Base-by-base conservation (phyloP, 805 yeast genomes). In the Ogataea salicorniae region DNA sequence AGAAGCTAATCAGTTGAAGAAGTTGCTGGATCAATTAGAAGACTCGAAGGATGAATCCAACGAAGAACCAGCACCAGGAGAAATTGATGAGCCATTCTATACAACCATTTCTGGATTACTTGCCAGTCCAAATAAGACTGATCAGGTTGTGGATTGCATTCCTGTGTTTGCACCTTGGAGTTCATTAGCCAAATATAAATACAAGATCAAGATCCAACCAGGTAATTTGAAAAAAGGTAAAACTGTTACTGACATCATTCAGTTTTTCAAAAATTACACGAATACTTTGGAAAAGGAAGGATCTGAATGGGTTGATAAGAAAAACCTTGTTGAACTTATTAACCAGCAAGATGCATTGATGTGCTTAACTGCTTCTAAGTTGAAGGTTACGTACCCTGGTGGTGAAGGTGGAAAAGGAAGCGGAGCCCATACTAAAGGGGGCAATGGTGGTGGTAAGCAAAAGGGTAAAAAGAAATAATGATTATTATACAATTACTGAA, bases 131-230 rank as follows among this genome's bases (percentile, higher is more conserved):
- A 62, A 66, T 11, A 58, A 68, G 29, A 61, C 68, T 1, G 95
- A 87, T 59, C 68, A 59, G 3, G 69, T 87, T 11, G 58, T 72
- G 11, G 87, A 81, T 48, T 80, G 86, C 6, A 76, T 92, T 13
- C 95, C 97, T 0, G 81, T 88, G 17, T 92, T 90, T 73, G 97
- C 94, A 0, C 99, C 99, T 2, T 94, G 97, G 96, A 67, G 78
- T 13, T 76, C 97, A 0, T 64, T 94, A 53, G 75, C 71, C 49
- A 85, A 85, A 61, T 79, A 75, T 64, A 83, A 86, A 59, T 90
- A 87, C 67, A 89, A 89, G 62, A 83, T 87, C 34, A 92, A 92
- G 63, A 67, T 92, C 31, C 87, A 82, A 55, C 91, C 96, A 0
- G 87, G 87, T 3, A 72, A 76, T 29, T 81, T 83, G 26, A 94